Evolutionary conservation across 139 green algal species (phyloP), one percentile per base, ranked within the genome.

Genomic region (Micromonas commoda): DNA sequence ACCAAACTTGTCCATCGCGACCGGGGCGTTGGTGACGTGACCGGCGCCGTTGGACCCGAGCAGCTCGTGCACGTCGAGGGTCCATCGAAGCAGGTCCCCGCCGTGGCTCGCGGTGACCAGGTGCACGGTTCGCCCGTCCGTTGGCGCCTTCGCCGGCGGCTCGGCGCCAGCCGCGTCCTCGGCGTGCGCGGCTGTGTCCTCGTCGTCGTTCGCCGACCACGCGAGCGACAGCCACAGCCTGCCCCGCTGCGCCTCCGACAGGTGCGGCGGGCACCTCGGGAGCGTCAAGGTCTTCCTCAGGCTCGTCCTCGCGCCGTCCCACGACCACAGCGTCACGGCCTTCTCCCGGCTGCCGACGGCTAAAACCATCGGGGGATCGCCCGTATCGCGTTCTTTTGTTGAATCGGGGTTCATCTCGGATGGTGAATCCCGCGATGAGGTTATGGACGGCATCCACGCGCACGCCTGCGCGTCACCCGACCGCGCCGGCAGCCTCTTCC

Each of bases 191-290:
- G 45, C 9, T 16, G 45, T 9, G 9, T 9, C 45, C 9, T 71
- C 64, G 29, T 71, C 64, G 64, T 33, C 28, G 13, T 3, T 3
- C 26, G 32, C 64, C 28, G n/a, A n/a, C 64, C 64, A 71, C 64
- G 64, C 64, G 26, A 71, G 28, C 4, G n/a, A 32, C 26, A 71
- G 26, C 64, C 64, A 71, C 13, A 71, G 26, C 26, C 64, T 32
- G 3, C 64, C 64, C 28, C 64, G 64, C 64, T 71, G 64, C 28
- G 64, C 64, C 64, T 71, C 64, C 9, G 45, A 57, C 45, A 57
- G 16, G 45, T 57, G 45, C 45, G 45, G 16, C 9, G 45, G 45
- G 45, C 45, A 57, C 45, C 16, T 57, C 9, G 45, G 45, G 9
- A 57, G 45, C 45, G 45, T 9, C 45, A 57, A 16, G 9, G 45